phyloP scores from a whole-genome alignment of 148 eudicot species.

The Rhododendron williamsianum region DNA sequence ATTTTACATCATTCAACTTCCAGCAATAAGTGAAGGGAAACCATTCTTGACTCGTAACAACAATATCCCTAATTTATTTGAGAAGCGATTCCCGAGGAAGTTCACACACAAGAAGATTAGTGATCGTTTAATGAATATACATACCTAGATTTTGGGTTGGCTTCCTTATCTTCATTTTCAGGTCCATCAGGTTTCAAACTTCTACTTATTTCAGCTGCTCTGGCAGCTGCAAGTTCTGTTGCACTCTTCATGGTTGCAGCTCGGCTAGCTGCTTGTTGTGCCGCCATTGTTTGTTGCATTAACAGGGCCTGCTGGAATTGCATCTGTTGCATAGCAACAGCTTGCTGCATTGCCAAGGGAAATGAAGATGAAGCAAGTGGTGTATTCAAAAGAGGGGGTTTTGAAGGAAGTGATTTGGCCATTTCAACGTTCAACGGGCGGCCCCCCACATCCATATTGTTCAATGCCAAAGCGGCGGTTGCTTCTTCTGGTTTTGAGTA shows the following conservation, averaged over 20 bases:
- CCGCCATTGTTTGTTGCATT: slow-evolving; percentile 88
- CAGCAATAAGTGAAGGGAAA: background rate
- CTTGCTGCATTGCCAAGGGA: slow-evolving; percentile 93
- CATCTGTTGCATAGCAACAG: slow-evolving; percentile 97
- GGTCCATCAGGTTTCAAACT: slow-evolving; percentile 73
- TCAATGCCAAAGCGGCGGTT: slow-evolving; percentile 71
- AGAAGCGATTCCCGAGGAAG: background rate
- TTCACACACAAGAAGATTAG: background rate
- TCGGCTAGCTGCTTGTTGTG: slow-evolving; percentile 93
- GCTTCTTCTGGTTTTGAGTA: slow-evolving; percentile 90
- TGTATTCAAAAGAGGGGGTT: slow-evolving; percentile 41
- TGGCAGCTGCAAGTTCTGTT: slow-evolving; percentile 90
- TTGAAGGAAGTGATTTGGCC: slow-evolving; percentile 93
- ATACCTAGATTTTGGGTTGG: slow-evolving; percentile 69
- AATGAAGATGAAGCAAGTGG: slow-evolving; percentile 59
- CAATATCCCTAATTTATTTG: background rate
- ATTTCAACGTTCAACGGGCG: slow-evolving; percentile 97
- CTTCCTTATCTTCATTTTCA: slow-evolving; percentile 40
- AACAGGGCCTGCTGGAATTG: slow-evolving; percentile 93
- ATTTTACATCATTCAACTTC: background rate
- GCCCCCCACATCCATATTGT: slow-evolving; percentile 83
- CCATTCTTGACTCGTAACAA: background rate
- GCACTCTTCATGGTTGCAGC: slow-evolving; percentile 92
- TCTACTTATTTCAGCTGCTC: slow-evolving; percentile 95
- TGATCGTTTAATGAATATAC: background rate